A percentile compares a stretch with the other conserved stretches of the same genome.
phyloP scores from a whole-genome alignment of 768 basidiomycete species.

The Boletus pseudopeckii region DNA sequence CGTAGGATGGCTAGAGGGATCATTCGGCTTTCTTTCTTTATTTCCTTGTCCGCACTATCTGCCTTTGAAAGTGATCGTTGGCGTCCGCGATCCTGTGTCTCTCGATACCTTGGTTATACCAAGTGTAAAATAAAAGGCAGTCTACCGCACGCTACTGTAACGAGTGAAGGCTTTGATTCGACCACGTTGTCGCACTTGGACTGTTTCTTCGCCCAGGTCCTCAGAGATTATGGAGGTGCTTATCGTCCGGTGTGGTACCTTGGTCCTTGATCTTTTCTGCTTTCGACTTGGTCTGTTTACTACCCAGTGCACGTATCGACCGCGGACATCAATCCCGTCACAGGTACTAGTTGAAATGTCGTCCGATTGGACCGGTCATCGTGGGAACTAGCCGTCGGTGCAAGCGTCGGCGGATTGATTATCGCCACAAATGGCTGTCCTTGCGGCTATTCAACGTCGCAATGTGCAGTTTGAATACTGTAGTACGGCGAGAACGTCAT shows the following conservation, averaged over 20 bases:
- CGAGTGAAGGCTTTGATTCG: not conserved
- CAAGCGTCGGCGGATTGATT: no score
- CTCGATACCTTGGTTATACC: not conserved
- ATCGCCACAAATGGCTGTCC: not conserved
- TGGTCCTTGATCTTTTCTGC: no score
- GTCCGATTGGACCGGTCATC: not conserved
- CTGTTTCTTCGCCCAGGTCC: not conserved
- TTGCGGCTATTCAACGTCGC: not conserved
- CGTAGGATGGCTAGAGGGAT: conserved; percentile 5
- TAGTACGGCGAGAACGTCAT: no score
- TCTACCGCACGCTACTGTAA: not conserved
- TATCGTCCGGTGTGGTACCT: not conserved
- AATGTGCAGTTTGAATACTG: no score
- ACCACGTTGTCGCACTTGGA: not conserved
- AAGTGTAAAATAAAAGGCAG: not conserved
- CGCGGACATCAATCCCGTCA: not conserved
- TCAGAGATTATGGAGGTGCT: not conserved
- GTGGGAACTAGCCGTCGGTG: no score
- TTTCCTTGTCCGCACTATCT: conserved; percentile 9
- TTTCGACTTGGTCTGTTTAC: not conserved
- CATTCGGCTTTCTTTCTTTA: conserved; percentile 5
- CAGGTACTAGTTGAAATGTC: no score
- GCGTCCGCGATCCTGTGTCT: not conserved
- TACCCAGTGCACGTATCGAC: conserved; percentile 5
- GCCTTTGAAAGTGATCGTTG: not conserved